phyloP scores from a whole-genome alignment of 2,329 filamentous ascomycete genomes.

The Trichoderma sp. region DNA sequence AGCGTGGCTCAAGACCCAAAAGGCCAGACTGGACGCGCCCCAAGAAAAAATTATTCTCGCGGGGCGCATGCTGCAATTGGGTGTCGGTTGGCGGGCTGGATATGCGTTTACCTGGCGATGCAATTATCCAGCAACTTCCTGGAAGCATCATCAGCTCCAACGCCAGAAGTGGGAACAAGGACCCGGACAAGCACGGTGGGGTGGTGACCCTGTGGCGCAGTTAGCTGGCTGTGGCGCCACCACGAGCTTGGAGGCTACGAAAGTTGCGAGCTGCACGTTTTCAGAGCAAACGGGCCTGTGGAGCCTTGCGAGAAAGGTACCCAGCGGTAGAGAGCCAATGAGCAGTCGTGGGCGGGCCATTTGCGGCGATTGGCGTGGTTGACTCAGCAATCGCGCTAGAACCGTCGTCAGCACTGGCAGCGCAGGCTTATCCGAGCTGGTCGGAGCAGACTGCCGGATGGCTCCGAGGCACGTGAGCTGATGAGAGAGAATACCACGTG shows the following conservation, averaged over 20 bases:
- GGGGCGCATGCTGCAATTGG: background rate
- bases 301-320: background rate
- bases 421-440: background rate
- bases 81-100: background rate
- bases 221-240: background rate
- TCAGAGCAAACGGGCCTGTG: slow-evolving; percentile 5
- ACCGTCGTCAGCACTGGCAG: too few relatives aligned
- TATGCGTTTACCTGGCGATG: background rate
- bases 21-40: slow-evolving; percentile 8
- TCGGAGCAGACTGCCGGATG: background rate
- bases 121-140: background rate
- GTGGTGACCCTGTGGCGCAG: slow-evolving; percentile 1
- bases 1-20: slow-evolving; percentile 5
- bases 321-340: slow-evolving; percentile 5
- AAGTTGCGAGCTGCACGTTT: too few relatives aligned
- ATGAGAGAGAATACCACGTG: slow-evolving; percentile 31
- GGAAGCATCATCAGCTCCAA: background rate
- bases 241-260: background rate
- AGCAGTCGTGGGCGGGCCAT: background rate
- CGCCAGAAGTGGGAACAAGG: background rate
- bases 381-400: too few relatives aligned
- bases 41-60: slow-evolving; percentile 8
- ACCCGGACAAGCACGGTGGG: background rate
- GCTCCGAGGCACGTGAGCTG: slow-evolving; percentile 17
- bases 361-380: too few relatives aligned